Conservation (phyloP, 78 protist genomes). For the Protostelium mycophagum region DNA sequence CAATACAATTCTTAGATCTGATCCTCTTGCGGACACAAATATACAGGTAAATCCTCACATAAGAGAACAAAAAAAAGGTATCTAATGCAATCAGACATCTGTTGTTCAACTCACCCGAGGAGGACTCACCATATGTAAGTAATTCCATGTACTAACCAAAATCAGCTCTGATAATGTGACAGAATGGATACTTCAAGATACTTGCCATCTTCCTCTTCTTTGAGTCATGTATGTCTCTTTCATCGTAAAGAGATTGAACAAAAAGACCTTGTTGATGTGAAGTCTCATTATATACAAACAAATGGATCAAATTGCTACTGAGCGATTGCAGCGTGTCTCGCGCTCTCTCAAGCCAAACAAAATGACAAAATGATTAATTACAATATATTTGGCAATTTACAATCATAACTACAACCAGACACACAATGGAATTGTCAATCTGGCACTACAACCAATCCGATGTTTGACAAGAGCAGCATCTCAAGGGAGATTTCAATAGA, state of each 20-base stretch:
- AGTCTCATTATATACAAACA: too few relatives aligned
- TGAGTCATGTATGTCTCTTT: not conserved
- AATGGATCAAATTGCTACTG: too few relatives aligned
- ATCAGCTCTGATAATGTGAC: not conserved
- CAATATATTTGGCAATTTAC: too few relatives aligned
- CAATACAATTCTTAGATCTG: conserved; percentile 48
- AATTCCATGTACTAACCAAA: not conserved
- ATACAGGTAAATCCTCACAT: conserved; percentile 17
- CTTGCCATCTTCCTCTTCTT: not conserved
- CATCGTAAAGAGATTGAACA: too few relatives aligned
- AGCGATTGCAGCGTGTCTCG: too few relatives aligned
- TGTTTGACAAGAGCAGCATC: not conserved
- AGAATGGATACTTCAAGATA: not conserved
- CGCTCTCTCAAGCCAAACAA: too few relatives aligned
- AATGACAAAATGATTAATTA: too few relatives aligned
- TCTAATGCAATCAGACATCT: not conserved
- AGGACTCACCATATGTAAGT: not conserved
- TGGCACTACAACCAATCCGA: not conserved
- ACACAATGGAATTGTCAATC: not conserved
- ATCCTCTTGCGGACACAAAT: conserved; percentile 46
- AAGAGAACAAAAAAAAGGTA: too few relatives aligned
- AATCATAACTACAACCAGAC: not conserved
- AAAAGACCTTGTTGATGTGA: too few relatives aligned
- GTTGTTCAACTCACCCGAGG: not conserved
- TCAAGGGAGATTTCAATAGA: not conserved